Evolutionary conservation across 345 rosid species (phyloP).

Genomic region (Linum tenue): DNA sequence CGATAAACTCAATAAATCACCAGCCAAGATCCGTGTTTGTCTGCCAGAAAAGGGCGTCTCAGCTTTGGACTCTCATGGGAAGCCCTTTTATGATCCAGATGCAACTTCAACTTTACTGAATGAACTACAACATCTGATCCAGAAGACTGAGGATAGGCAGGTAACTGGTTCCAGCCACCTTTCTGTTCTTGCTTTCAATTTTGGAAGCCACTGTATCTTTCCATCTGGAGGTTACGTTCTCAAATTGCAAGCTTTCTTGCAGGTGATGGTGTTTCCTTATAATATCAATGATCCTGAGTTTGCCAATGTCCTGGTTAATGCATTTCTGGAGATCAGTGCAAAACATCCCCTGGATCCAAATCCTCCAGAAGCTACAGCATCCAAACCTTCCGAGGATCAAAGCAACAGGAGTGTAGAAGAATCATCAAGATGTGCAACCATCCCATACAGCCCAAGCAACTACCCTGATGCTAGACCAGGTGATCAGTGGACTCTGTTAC

Average conservation of each 20-base stretch:
- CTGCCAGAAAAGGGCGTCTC: slow-evolving; percentile 77
- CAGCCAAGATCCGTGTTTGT: slow-evolving; percentile 56
- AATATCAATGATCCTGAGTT: slow-evolving; percentile 82
- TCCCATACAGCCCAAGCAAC: slow-evolving; percentile 51
- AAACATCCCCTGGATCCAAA: slow-evolving; percentile 20
- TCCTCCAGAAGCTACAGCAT: slow-evolving; percentile 19
- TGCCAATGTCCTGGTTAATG: slow-evolving; percentile 64
- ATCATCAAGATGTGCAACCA: slow-evolving; percentile 26
- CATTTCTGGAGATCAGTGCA: slow-evolving; percentile 55
- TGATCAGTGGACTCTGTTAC: slow-evolving; percentile 14
- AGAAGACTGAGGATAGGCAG: slow-evolving; percentile 52
- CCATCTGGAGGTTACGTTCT: background rate
- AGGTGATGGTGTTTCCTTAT: slow-evolving; percentile 56
- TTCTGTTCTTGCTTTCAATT: background rate
- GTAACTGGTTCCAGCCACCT: slow-evolving; percentile 25
- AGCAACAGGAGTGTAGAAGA: slow-evolving; percentile 14
- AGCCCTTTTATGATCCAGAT: slow-evolving; percentile 76
- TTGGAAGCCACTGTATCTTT: background rate
- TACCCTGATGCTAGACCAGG: slow-evolving; percentile 87
- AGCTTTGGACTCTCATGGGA: slow-evolving; percentile 69
- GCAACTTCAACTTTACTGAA: slow-evolving; percentile 50
- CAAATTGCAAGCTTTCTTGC: slow-evolving; percentile 13
- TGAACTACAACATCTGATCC: slow-evolving; percentile 53
- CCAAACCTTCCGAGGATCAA: slow-evolving; percentile 21
- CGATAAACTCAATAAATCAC: slow-evolving; percentile 60